Base-by-base conservation (phyloP, 495 filamentous ascomycete genomes). In the Xanthoparmelia taractica region DNA sequence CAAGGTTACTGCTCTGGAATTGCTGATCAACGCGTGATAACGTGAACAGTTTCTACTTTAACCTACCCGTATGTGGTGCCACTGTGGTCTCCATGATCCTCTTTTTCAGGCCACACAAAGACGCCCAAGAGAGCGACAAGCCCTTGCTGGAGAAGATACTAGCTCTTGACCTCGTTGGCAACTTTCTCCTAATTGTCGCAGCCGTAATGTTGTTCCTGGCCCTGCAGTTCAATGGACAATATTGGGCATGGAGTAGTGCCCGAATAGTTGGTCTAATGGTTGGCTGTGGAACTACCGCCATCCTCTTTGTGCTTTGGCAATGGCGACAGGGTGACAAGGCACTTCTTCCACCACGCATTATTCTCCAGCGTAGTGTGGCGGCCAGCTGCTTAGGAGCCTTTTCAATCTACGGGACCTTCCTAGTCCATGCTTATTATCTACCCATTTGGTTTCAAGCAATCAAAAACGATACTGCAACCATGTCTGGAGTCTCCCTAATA, bases 381-480 rank as follows among this genome's bases (percentile, higher is more conserved):
- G 72, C 74, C 65, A 68, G 68, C 38, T 68, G 69, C 52, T 18
- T 65, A 33, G 69, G 61, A n/a, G 60, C 63, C 8, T 63, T 68
- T 10, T 70, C 65, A 18, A 31, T 72, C 47, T 70, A 68, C 33
- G 72, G 68, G 1, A 64, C 55, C 0, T 65, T 73, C 37, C 69
- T 79, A 57, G 66, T 77, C 18, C 67, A 75, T 54, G 67, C 85
- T 29, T 89, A 86, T 69, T 87, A 82, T 63, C 72, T 90, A 6
- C 87, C 87, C 0, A 78, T 91, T 48, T 91, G 86, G 85, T 91
- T 92, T 73, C 89, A 94, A 75, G 84, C 84, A 18, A 84, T 77
- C 41, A 70, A 71, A 34, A 68, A 60, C 37, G 69, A 63, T 23
- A 69, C 37, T 31, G 72, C 77, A 0, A 68, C 72, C 23, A 60